Conservation (phyloP, 164 flowering plant genomes). For the Brasenia schreberi region DNA sequence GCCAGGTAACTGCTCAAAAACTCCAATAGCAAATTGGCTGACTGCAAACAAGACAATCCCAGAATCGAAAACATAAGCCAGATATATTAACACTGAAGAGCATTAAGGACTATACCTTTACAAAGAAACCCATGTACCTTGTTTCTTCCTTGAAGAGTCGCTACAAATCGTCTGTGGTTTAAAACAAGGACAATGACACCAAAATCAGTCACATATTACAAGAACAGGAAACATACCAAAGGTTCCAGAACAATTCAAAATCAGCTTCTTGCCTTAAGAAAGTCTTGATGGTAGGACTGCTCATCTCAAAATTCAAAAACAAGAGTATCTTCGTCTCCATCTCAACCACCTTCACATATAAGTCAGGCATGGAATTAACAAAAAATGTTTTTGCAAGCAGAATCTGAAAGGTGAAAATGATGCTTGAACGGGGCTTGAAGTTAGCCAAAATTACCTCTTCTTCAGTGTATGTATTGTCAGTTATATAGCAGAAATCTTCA, state of each 20-base stretch:
- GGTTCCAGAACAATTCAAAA: no score
- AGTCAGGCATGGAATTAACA: no score
- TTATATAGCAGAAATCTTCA: slow-evolving; percentile 73
- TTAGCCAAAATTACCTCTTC: slow-evolving; percentile 32
- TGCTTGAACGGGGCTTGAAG: no score
- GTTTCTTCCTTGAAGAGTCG: slow-evolving; percentile 32
- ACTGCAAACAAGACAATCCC: no score
- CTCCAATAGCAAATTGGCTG: slow-evolving; percentile 43
- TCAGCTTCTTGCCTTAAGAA: slow-evolving; percentile 52
- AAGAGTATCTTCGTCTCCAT: slow-evolving; percentile 58
- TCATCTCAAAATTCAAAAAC: slow-evolving; percentile 46
- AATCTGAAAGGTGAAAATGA: no score
- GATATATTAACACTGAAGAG: no score
- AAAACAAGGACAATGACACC: slow-evolving; percentile 5
- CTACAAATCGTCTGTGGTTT: slow-evolving; percentile 49
- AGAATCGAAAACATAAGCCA: no score
- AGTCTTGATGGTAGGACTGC: slow-evolving; percentile 50
- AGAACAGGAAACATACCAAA: no score
- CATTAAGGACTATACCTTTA: no score
- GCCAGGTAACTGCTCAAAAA: slow-evolving; percentile 64
- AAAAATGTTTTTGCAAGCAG: neutral
- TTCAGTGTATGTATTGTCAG: slow-evolving; percentile 73
- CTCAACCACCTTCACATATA: slow-evolving; percentile 28
- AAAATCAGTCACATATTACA: no score
- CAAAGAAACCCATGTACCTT: neutral